Base-by-base conservation (phyloP, 139 green algal genomes). In the Picochlorum sp. region DNA sequence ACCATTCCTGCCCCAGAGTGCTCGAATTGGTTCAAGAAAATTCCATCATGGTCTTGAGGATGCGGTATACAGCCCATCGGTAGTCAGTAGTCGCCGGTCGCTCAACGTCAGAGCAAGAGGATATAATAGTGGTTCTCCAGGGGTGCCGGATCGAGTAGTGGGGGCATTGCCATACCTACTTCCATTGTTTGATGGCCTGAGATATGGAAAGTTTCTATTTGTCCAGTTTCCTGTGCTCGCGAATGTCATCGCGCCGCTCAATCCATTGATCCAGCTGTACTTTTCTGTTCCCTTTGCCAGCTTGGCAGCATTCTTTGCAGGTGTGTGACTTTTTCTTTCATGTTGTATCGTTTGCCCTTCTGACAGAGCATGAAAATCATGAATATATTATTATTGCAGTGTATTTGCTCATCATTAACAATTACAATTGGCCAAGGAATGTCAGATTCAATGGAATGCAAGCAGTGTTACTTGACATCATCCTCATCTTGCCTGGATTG, bases 391-490 rank as follows among this genome's bases (percentile, higher is more conserved):
- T 2, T 41, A 41, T 41, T 41, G 81, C 44, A 3, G 41, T 86
- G 8, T 86, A 87, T 41, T 38, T 71, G 45, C 72, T 71, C 24
- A 68, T 83, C 15, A 60, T 69, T 9, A 26, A 61, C 26, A 64
- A 68, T 28, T 49, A 56, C 23, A 81, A 45, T 44, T 72, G 89
- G 30, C 64, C 62, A 24, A 74, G 86, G 13, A 92, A 83, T 45
- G 78, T 93, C 26, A 74, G 87, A 7, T 87, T 81, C 69, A 87
- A 92, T 67, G 87, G 83, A 9, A 85, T 91, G 83, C 89, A 95
- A 64, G 82, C 87, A 14, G 71, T 95, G 13, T 67, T 95, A 45
- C 76, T 95, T 37, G 83, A 92, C 64, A 80, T 95, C 30, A 64
- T 94, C 8, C 84, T 94, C 37, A 92, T 94, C 77, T 11, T 87